Evolutionary conservation across 2,329 filamentous ascomycete genomes (phyloP).

Genomic region (Pyricularia grisea): DNA sequence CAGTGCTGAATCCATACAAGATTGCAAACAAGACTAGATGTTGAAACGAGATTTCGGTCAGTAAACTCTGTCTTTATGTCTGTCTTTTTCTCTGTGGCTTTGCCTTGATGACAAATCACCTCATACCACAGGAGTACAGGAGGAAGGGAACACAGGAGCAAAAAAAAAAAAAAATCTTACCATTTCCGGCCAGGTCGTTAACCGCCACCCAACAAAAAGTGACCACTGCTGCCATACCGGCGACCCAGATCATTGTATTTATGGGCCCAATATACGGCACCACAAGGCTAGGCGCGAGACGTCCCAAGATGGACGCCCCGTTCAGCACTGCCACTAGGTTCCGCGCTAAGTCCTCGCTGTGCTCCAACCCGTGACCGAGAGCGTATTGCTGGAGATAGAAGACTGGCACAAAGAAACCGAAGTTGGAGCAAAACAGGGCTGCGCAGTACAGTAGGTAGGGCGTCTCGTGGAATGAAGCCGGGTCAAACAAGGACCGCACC

Average conservation of each 20-base stretch:
- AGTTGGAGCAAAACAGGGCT: constrained; percentile 7
- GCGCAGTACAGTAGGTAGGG: constrained; percentile 7
- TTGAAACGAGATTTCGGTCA: not conserved
- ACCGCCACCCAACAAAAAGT: constrained; percentile 24
- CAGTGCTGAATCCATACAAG: constrained; percentile 20
- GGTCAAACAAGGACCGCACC: constrained; percentile 10
- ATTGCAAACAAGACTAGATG: constrained; percentile 19
- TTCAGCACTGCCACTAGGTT: constrained; percentile 23
- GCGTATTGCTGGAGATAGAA: constrained; percentile 10
- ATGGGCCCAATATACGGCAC: constrained; percentile 22
- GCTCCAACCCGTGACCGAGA: constrained; percentile 6
- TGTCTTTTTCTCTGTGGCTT: not conserved
- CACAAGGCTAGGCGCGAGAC: constrained; percentile 19
- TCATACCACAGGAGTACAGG: no score
- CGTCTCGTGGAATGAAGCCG: constrained; percentile 7
- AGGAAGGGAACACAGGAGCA: not conserved
- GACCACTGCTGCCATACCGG: constrained; percentile 16
- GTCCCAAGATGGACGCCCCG: constrained; percentile 20
- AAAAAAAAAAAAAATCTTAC: not conserved
- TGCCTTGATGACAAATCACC: no score
- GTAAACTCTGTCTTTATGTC: not conserved
- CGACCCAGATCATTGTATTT: constrained; percentile 19
- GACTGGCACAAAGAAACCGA: constrained; percentile 8
- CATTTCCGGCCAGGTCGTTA: constrained; percentile 14
- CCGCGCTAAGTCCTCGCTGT: constrained; percentile 3